Evolutionary conservation across 2,329 filamentous ascomycete genomes (phyloP).

Genomic region (Stachybotrys elegans): DNA sequence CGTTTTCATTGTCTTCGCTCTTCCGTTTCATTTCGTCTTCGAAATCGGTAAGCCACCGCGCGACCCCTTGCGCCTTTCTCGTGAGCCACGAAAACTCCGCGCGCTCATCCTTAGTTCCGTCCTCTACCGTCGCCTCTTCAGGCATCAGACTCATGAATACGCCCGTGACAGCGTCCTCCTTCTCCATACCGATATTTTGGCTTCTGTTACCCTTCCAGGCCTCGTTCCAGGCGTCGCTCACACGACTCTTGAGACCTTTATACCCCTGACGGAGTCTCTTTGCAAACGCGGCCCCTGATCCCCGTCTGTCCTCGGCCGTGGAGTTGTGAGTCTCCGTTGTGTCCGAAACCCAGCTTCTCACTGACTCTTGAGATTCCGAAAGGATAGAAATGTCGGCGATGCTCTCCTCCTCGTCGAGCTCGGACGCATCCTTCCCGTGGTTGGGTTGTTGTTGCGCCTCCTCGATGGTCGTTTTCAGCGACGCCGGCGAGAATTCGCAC

Average conservation of each 20-base stretch:
- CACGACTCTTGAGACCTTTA: background rate
- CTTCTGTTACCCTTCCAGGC: background rate
- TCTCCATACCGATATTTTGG: background rate
- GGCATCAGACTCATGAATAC: background rate
- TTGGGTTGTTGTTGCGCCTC: background rate
- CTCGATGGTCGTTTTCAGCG: background rate
- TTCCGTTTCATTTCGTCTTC: background rate
- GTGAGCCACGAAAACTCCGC: background rate
- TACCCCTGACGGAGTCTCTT: background rate
- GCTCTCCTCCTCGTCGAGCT: background rate
- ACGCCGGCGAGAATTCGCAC: background rate
- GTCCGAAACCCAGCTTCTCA: no score
- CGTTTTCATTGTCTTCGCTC: background rate
- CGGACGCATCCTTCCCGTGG: background rate
- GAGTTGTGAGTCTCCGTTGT: background rate
- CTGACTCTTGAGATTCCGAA: background rate
- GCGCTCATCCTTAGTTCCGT: background rate
- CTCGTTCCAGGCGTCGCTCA: background rate
- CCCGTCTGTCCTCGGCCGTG: no score
- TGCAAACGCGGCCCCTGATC: background rate
- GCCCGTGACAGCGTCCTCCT: background rate
- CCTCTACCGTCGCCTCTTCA: background rate
- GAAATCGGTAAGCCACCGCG: background rate
- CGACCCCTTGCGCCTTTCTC: background rate
- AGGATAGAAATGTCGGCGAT: background rate